These are phyloP conservation scores for Climacium dendroides DNA, from an alignment of 225 moss, liverwort and hornwort genomes.

Conservation along the genomic window DNA sequence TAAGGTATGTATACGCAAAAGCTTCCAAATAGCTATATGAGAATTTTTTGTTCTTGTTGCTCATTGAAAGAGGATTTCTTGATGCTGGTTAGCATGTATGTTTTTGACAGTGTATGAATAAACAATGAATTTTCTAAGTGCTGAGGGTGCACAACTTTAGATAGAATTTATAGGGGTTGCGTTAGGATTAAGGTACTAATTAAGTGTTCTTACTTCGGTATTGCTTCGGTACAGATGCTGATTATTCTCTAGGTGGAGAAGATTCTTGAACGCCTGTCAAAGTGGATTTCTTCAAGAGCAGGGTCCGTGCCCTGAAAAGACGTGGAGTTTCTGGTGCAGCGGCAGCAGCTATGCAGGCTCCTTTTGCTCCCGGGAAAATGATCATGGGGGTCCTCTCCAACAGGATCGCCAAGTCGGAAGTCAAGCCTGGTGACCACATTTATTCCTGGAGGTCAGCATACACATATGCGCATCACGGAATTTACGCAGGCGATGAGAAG, in stretches of 20 bases:
- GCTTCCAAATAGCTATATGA: not conserved
- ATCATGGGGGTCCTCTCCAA: slow-evolving; percentile 88
- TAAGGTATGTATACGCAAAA: not conserved
- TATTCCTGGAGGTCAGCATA: slow-evolving; percentile 96
- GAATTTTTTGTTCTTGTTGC: not conserved
- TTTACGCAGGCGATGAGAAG: slow-evolving; percentile 54
- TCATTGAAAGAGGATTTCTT: not conserved
- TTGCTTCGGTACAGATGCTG: not conserved
- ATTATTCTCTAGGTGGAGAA: not conserved
- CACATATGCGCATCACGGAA: slow-evolving; percentile 84
- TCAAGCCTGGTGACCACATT: slow-evolving; percentile 71
- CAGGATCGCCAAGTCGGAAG: slow-evolving; percentile 35
- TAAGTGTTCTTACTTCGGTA: not conserved
- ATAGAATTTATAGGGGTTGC: not conserved
- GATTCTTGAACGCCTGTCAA: not conserved
- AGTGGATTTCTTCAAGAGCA: slow-evolving; percentile 56
- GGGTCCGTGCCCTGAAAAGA: slow-evolving; percentile 34
- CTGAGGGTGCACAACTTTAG: not conserved
- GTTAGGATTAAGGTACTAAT: not conserved
- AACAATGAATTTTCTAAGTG: not conserved
- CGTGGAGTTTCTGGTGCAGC: slow-evolving; percentile 14
- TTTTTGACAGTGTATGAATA: not conserved
- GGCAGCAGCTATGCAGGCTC: slow-evolving; percentile 30
- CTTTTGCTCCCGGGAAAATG: slow-evolving; percentile 42
- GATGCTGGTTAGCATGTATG: not conserved